phyloP scores from a whole-genome alignment of 805 yeast species.

The Cyberlindnera lachancei region DNA sequence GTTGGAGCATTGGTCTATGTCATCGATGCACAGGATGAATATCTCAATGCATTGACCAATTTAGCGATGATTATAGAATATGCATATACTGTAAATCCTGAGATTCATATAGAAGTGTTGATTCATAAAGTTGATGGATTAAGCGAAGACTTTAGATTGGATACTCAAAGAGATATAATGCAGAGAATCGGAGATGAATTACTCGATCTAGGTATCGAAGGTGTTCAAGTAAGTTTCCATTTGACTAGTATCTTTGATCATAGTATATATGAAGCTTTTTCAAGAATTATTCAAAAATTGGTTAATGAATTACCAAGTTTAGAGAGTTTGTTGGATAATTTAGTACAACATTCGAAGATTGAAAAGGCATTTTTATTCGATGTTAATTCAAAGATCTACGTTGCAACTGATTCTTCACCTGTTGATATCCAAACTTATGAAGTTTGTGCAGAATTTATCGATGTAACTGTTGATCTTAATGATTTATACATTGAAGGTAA shows the following conservation, averaged over 20 bases:
- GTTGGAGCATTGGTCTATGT: constrained; percentile 92
- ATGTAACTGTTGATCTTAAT: constrained; percentile 84
- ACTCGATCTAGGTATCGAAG: constrained; percentile 81
- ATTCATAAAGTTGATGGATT: constrained; percentile 95
- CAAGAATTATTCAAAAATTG: constrained; percentile 85
- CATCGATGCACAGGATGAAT: constrained; percentile 93
- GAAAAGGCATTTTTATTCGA: constrained; percentile 93
- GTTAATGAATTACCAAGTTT: constrained; percentile 83
- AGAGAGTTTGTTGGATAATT: constrained; percentile 80
- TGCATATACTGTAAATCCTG: constrained; percentile 79
- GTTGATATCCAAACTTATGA: constrained; percentile 94
- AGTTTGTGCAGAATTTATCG: constrained; percentile 95
- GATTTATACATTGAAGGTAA: constrained; percentile 64
- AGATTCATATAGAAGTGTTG: constrained; percentile 81
- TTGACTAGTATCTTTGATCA: constrained; percentile 93
- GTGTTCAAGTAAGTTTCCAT: constrained; percentile 86
- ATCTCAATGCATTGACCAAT: constrained; percentile 83
- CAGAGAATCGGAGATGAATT: constrained; percentile 92
- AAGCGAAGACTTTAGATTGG: constrained; percentile 87
- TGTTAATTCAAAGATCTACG: constrained; percentile 84
- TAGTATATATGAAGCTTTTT: constrained; percentile 91
- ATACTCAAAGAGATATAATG: constrained; percentile 94
- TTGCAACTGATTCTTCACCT: constrained; percentile 93
- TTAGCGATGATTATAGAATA: constrained; percentile 81
- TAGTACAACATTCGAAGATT: constrained; percentile 82